A percentile compares a stretch with the other conserved stretches of the same genome.
phyloP scores from a whole-genome alignment of 2,329 filamentous ascomycete species.

The Penicillium italicum region DNA sequence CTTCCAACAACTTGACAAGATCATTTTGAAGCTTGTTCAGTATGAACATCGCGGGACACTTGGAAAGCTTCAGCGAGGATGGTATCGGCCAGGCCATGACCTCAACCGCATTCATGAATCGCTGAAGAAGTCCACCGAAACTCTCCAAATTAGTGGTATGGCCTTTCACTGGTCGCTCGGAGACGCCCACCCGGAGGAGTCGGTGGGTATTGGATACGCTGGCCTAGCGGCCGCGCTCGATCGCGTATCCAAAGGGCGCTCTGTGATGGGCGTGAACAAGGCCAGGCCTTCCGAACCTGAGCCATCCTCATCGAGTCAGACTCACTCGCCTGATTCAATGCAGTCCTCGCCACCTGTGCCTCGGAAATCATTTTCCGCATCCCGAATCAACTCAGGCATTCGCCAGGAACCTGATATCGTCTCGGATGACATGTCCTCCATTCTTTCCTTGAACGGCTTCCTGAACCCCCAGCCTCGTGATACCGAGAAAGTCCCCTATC shows the following conservation, averaged over 20 bases:
- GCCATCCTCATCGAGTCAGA: constrained; percentile 1
- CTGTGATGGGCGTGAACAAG: constrained; percentile 27
- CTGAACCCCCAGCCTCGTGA: constrained; percentile 8
- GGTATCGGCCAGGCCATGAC: constrained; percentile 41
- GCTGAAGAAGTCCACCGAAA: constrained; percentile 57
- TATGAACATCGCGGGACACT: constrained; percentile 61
- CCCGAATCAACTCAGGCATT: constrained; percentile 1
- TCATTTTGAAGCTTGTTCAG: constrained; percentile 59
- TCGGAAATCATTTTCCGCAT: constrained; percentile 20
- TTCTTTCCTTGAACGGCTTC: constrained; percentile 28
- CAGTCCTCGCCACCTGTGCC: constrained; percentile 22
- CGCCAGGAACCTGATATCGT: constrained; percentile 12
- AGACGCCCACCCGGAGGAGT: constrained; percentile 55
- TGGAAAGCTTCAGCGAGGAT: constrained; percentile 58
- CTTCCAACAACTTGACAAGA: constrained; percentile 61
- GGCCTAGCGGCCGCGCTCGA: constrained; percentile 64
- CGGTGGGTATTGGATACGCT: constrained; percentile 64
- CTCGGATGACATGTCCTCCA: constrained; percentile 30
- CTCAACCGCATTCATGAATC: constrained; percentile 42
- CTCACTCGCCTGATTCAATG: background rate
- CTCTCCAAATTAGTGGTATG: constrained; percentile 61
- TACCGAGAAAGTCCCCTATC: constrained; percentile 1
- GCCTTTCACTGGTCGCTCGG: constrained; percentile 66
- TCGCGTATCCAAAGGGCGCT: constrained; percentile 38
- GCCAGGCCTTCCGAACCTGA: constrained; percentile 20